Evolutionary conservation across 805 yeast genomes (phyloP).

Genomic region (Ogataea philodendri): DNA sequence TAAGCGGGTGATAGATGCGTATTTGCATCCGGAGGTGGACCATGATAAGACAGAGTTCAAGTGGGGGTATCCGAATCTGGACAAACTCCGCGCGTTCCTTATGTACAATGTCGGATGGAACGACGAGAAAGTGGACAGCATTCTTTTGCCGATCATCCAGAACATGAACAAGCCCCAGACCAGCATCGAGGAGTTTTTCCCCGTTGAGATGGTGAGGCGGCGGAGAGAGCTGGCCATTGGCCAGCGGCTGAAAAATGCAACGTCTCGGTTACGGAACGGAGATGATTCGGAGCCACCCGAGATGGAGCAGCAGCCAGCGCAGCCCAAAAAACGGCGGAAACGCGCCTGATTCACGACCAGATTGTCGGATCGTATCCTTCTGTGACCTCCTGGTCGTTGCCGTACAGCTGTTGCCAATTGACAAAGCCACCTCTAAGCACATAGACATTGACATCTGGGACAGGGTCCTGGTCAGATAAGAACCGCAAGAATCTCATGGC

Average conservation of each 20-base stretch:
- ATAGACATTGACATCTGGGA: conserved; percentile 44
- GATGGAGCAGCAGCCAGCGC: conserved; percentile 4
- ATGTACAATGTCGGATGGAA: conserved; percentile 78
- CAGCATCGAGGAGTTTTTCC: conserved; percentile 66
- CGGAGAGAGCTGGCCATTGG: conserved; percentile 50
- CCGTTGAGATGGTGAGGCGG: conserved; percentile 50
- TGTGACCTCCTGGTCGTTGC: conserved; percentile 62
- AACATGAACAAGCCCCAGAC: conserved; percentile 72
- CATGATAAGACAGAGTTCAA: conserved; percentile 69
- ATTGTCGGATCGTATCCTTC: conserved; percentile 52
- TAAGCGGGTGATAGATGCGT: conserved; percentile 65
- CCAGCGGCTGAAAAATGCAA: conserved; percentile 60
- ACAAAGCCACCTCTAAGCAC: conserved; percentile 83
- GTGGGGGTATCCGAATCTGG: conserved; percentile 91
- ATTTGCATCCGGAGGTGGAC: conserved; percentile 79
- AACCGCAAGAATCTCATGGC: conserved; percentile 61
- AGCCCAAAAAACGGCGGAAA: conserved; percentile 7
- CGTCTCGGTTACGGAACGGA: conserved; percentile 41
- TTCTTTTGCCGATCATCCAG: conserved; percentile 78
- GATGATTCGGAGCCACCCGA: conserved; percentile 3
- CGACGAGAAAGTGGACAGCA: conserved; percentile 71
- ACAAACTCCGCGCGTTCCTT: conserved; percentile 68
- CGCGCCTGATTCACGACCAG: conserved; percentile 24
- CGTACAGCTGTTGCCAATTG: conserved; percentile 76
- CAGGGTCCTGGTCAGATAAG: conserved; percentile 33